A percentile compares a stretch with the other conserved stretches of the same genome.
phyloP scores from a whole-genome alignment of 306 rosid species.

The Cicer bijugum region DNA sequence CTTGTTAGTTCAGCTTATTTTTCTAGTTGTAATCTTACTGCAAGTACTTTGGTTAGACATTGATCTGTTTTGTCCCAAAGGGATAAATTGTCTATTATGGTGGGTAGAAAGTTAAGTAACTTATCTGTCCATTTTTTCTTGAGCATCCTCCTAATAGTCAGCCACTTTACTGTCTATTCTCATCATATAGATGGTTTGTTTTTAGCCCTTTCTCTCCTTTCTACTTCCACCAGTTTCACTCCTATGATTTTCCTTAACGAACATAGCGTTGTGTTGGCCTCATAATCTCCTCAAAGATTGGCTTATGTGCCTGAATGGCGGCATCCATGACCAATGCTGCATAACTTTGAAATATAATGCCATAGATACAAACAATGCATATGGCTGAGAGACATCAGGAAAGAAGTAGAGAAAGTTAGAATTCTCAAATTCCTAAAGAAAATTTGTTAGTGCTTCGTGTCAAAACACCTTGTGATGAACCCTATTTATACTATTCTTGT shows the following conservation, averaged over 20 bases:
- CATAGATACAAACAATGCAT: not conserved
- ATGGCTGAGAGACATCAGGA: not conserved
- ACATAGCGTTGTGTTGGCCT: conserved; percentile 32
- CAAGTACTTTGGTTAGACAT: conserved; percentile 24
- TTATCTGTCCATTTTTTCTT: conserved; percentile 1
- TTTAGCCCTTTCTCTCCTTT: conserved; percentile 16
- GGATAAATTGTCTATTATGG: conserved; percentile 23
- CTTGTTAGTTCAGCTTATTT: conserved; percentile 25
- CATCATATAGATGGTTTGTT: conserved; percentile 24
- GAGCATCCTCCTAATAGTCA: not conserved
- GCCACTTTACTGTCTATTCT: not conserved
- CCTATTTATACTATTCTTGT: not conserved
- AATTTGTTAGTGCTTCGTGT: not conserved
- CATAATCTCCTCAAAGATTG: conserved; percentile 21
- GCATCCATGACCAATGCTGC: conserved; percentile 22
- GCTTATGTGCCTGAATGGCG: conserved; percentile 23
- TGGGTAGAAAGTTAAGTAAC: conserved; percentile 20
- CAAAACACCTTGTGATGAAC: not conserved
- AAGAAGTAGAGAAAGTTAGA: not conserved
- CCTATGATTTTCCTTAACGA: conserved; percentile 27
- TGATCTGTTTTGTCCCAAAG: conserved; percentile 18
- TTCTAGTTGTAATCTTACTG: conserved; percentile 15
- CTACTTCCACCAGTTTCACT: conserved; percentile 29
- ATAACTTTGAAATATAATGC: conserved; percentile 2
- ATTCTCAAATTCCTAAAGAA: not conserved